Conservation (phyloP, 2,329 filamentous ascomycete species). For the Venturia pyrina region DNA sequence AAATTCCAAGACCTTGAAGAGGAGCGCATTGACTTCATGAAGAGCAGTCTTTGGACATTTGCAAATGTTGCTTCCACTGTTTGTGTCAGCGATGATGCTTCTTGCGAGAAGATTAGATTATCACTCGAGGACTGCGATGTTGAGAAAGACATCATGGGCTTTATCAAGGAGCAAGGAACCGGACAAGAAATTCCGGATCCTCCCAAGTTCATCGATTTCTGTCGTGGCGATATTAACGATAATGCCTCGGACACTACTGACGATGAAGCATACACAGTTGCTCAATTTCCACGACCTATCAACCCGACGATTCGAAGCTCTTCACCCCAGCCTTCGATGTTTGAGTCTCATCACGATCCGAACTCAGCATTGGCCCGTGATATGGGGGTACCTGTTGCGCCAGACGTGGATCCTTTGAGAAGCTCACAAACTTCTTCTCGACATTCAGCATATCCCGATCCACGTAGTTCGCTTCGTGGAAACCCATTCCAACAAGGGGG, state of each 20-base stretch:
- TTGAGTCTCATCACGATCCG: constrained; percentile 84
- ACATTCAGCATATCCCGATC: constrained; percentile 3
- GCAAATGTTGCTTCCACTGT: constrained; percentile 96
- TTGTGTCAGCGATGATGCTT: constrained; percentile 92
- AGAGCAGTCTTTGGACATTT: constrained; percentile 96
- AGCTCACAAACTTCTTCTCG: constrained; percentile 2
- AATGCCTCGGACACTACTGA: constrained; percentile 73
- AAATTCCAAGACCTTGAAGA: constrained; percentile 99
- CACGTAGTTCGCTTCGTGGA: not conserved
- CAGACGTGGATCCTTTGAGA: constrained; percentile 10
- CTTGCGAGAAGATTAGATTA: constrained; percentile 90
- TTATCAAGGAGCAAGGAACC: constrained; percentile 83
- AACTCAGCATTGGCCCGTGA: constrained; percentile 62
- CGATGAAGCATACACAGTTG: constrained; percentile 84
- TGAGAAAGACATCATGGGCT: constrained; percentile 81
- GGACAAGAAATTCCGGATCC: constrained; percentile 96
- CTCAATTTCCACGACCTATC: constrained; percentile 89
- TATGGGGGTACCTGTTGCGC: constrained; percentile 35
- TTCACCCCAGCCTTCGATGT: constrained; percentile 87
- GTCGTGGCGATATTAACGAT: constrained; percentile 74
- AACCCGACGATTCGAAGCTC: constrained; percentile 95
- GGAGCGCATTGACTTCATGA: constrained; percentile 91
- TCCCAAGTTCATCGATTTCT: constrained; percentile 98
- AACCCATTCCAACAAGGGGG: constrained; percentile 13
- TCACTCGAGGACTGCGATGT: constrained; percentile 94